Evolutionary conservation across 78 protist species (phyloP).

Genomic region (Mastigamoeba balamuthi): DNA sequence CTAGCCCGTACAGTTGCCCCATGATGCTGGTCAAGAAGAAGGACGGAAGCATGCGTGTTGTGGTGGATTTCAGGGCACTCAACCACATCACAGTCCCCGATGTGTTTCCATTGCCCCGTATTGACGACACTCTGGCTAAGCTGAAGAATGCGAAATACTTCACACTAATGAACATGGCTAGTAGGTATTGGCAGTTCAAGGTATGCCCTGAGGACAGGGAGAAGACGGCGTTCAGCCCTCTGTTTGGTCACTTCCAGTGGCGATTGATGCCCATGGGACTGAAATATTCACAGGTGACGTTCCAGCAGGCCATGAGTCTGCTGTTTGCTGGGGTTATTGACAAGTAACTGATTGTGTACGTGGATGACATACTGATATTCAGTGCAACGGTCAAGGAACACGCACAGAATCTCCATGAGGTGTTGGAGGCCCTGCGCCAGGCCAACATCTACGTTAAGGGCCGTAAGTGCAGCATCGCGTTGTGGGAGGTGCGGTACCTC

Average conservation of each 20-base stretch:
- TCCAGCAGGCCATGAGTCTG: neutral
- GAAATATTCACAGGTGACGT: neutral
- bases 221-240: conserved; percentile 2
- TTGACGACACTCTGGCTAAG: neutral
- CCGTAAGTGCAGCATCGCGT: neutral
- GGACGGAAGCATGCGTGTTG: neutral
- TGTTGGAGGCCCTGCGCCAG: neutral
- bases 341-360: neutral
- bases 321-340: neutral
- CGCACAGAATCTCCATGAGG: neutral
- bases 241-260: neutral
- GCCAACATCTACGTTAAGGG: neutral
- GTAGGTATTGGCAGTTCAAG: neutral
- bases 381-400: neutral
- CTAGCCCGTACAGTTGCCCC: neutral
- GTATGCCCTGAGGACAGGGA: neutral
- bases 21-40: conserved; percentile 1
- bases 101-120: conserved; percentile 2
- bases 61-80: conserved; percentile 6
- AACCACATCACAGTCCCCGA: neutral
- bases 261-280: neutral
- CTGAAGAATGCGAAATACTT: neutral
- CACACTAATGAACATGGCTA: neutral
- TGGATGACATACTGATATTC: conserved; percentile 16
- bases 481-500: neutral